Base-by-base conservation (phyloP, 2,329 filamentous ascomycete species). In the Phaeophleospora eucalypticola region DNA sequence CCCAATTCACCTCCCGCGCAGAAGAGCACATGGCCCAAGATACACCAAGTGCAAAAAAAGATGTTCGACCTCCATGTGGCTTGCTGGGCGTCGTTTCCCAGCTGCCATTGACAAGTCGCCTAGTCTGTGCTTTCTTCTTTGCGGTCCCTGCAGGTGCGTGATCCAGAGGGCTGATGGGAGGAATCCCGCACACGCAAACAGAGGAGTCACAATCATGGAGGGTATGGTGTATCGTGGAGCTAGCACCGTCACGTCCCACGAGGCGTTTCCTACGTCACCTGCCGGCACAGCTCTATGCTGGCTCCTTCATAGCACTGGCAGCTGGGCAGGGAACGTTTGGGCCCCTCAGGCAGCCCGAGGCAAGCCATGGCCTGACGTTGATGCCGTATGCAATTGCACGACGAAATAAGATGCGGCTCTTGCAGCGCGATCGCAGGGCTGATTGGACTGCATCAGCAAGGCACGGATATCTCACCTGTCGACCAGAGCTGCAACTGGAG, bases 371-470 rank as follows among this genome's bases (percentile, higher is more conserved):
- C 37, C 44, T 50, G 43, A 37, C 21, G 34, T 24, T 19, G 37
- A 40, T 43, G n/a, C 27, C 24, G 40, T 20, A 42, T 47, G n/a
- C 33, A 34, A 10, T 35, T 36, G 34, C 21, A 43, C 37, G 41
- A 32, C 45, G 38, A 48, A 47, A 43, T 53, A 51, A 56, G 48
- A 48, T 56, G 49, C 53, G 50, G 53, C 53, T 53, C 53, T 47
- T 27, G 24, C 18, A 29, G 17, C 15, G 21, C 19, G n/a, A 20
- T 45, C 29, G 42, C 40, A 39, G 36, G 40, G 42, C 32, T 37
- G 43, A 50, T 52, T 54, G 46, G 46, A 17, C 39, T 48, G 37
- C 18, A n/a, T n/a, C 12, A 12, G 24, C 7, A 29, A 29, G 24
- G 12, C 7, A 29, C 12, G 24, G 12, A 49, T 29, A 38, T 49